Evolutionary conservation across 768 basidiomycete genomes (phyloP).

Genomic region (Pisolithus tinctorius): DNA sequence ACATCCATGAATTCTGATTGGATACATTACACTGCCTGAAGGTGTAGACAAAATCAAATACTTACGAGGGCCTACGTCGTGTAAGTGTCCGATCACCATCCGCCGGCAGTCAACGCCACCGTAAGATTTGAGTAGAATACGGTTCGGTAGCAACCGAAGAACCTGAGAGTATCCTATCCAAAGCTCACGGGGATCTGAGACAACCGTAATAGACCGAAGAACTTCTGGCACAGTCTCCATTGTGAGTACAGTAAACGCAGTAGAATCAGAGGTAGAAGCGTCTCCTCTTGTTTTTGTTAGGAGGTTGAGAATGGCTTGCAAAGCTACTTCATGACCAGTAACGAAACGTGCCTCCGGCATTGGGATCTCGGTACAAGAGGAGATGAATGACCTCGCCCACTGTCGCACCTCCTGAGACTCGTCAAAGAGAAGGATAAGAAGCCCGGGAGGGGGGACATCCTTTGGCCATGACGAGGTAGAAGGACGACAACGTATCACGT

Average conservation of each 20-base stretch:
- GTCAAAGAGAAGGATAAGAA: conserved; percentile 54
- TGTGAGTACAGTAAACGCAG: neutral
- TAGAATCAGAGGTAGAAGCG: neutral
- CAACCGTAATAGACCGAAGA: conserved; percentile 20
- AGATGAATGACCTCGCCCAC: conserved; percentile 51
- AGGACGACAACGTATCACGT: conserved; percentile 21
- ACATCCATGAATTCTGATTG: conserved; percentile 52
- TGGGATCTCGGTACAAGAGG: conserved; percentile 33
- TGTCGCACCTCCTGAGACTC: conserved; percentile 41
- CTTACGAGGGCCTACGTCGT: conserved; percentile 56
- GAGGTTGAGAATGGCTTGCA: conserved; percentile 33
- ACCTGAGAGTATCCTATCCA: conserved; percentile 46
- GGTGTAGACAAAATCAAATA: conserved; percentile 15
- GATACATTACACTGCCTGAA: conserved; percentile 2
- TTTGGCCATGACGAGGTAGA: conserved; percentile 43
- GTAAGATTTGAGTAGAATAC: conserved; percentile 29
- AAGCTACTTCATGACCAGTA: conserved; percentile 38
- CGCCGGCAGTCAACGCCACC: conserved; percentile 41
- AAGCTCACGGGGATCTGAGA: conserved; percentile 36
- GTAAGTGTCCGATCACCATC: conserved; percentile 53
- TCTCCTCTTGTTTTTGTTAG: conserved; percentile 11
- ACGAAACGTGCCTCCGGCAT: conserved; percentile 44
- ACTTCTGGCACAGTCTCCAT: conserved; percentile 4
- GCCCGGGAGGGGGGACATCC: conserved; percentile 51
- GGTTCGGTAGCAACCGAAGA: conserved; percentile 49